Evolutionary conservation across 2,329 filamentous ascomycete genomes (phyloP), one percentile per base, ranked within the genome.

Genomic region (Ilyonectria destructans): DNA sequence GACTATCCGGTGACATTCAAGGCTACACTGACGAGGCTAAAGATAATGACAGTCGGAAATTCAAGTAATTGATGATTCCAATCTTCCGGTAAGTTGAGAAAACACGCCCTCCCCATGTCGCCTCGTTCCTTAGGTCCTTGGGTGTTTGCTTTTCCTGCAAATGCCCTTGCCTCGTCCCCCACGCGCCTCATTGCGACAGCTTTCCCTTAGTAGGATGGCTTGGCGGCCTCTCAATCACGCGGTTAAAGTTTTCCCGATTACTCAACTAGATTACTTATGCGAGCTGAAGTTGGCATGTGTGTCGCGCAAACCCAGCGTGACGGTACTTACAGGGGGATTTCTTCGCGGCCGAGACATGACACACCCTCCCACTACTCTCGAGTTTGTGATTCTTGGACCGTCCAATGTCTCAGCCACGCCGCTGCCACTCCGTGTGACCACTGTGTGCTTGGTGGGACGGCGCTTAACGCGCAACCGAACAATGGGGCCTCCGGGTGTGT

Each of bases 391-490:
- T 23, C 26, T 35, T 29, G 40, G 26, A 31, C 17, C 13, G 10
- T 46, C 52, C 26, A 56, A 37, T 62, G 63, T 66, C 63, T 66
- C 58, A 66, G 63, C 58, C 46, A 66, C 63, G 33, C 58, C 58
- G 33, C 58, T 66, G 58, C 58, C 52, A 66, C 52, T 35, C 51
- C 63, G 29, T 56, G 19, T 52, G 55, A 37, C 43, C n/a, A 8
- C 15, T 7, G 40, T 8, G 17, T n/a, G 17, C 5, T 6, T 8
- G 15, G 40, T 17, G n/a, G n/a, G 40, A 8, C 37, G 40, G 15
- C 37, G 15, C 17, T 43, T n/a, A 43, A n/a, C 40, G 40, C n/a
- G 40, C n/a, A n/a, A 43, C 40, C 15, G n/a, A 43, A 15, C 40
- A 8, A 8, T n/a, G 15, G 17, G 15, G n/a, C 40, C n/a, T 43